Base-by-base conservation (phyloP, 1,139 yeast genomes). In the Geotrichum macrosporum region DNA sequence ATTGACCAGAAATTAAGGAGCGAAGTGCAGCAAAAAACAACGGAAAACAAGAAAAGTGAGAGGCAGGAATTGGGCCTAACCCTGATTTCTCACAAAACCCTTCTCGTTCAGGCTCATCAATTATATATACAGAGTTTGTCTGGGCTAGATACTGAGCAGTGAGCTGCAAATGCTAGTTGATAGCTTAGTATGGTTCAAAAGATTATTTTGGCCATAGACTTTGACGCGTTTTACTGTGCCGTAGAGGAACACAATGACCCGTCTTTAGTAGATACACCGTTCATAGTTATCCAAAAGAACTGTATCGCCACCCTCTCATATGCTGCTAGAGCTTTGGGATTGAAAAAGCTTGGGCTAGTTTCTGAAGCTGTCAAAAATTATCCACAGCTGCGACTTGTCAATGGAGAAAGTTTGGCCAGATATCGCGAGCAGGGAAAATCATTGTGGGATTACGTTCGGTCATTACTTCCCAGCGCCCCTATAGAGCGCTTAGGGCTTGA, bases 401-500 rank as follows among this genome's bases (percentile, higher is more conserved):
- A 65, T 41, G 71, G 71, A 16, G 71, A 66, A 50, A 59, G 58
- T 36, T 53, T 66, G 37, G 54, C 63, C 13, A 56, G 54, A 47
- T 67, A 67, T 48, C 54, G 69, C 8, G 54, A 51, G 12, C 68
- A 66, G 18, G 70, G 70, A 9, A 60, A 58, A 36, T 53, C 46
- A 40, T 53, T 67, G 8, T 60, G 59, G 47, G 46, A 54, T n/a
- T 59, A 59, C 54, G 57, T 66, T 13, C 51, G 54, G 33, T 47
- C 47, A 3, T 24, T 60, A 19, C 53, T 65, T 13, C 53, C 56
- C 18, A 57, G 55, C 1, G 43, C 41, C 10, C 57, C 61, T 1
- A 57, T 66, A 4, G 69, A 67, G 45, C 54, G 71, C 35, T 54
- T 66, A n/a, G 71, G 71, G 1, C 55, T 67, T 44, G 71, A 67